These are phyloP conservation scores for Exophiala sp. DNA, from an alignment of 2,329 filamentous ascomycete species.

Conservation along the genomic window DNA sequence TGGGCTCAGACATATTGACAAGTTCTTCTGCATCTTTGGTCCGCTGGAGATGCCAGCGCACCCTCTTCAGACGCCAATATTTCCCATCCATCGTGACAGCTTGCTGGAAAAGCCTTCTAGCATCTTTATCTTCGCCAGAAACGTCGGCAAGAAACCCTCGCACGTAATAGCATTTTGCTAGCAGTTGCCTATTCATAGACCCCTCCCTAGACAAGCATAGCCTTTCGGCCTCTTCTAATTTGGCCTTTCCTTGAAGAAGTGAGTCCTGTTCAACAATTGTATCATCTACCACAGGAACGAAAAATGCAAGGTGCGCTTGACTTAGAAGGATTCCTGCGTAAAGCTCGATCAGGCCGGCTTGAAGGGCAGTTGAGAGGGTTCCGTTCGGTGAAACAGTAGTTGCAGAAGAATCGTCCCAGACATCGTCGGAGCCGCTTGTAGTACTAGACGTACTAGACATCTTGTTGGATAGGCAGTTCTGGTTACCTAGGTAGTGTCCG, in stretches of 20 bases:
- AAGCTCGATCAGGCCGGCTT: conserved; percentile 9
- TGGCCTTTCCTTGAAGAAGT: conserved; percentile 4
- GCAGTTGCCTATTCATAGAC: neutral
- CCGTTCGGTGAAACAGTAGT: neutral
- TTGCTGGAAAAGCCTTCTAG: conserved; percentile 6
- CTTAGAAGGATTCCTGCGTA: conserved; percentile 8
- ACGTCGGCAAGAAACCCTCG: conserved; percentile 13
- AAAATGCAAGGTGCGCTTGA: conserved; percentile 16
- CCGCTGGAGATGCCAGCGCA: conserved; percentile 6
- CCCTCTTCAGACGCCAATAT: conserved; percentile 8
- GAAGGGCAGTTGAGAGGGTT: neutral
- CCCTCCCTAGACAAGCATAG: conserved; percentile 5
- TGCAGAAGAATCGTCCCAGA: neutral
- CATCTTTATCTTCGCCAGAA: conserved; percentile 3
- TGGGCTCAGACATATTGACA: neutral
- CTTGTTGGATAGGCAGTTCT: too few species aligned
- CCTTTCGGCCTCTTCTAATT: conserved; percentile 9
- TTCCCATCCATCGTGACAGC: conserved; percentile 7
- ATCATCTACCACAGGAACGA: neutral
- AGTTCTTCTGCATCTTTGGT: neutral
- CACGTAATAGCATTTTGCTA: conserved; percentile 17
- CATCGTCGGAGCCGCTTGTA: neutral
- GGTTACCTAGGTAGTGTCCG: neutral
- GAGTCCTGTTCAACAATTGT: neutral
- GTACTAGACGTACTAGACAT: too few species aligned